These are phyloP conservation scores for Wickerhamiella azyma DNA, from an alignment of 805 yeast genomes.

Conservation along the genomic window DNA sequence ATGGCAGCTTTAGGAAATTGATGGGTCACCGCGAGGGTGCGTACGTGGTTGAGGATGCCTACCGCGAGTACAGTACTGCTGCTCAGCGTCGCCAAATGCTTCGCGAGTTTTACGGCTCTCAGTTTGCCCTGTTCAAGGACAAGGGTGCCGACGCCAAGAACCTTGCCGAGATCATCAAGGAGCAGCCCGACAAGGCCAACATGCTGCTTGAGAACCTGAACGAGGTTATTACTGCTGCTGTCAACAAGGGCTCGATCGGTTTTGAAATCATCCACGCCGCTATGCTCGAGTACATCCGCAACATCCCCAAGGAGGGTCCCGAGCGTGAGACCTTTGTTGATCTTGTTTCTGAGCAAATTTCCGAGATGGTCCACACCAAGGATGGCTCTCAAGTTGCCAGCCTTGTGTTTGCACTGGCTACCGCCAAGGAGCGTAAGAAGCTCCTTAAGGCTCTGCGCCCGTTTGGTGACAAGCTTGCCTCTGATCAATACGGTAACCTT, in stretches of 20 bases:
- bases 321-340: slow-evolving; percentile 75
- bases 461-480: slow-evolving; percentile 62
- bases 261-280: slow-evolving; percentile 94
- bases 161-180: slow-evolving; percentile 51
- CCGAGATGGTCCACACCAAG: slow-evolving; percentile 87
- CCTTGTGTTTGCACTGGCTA: slow-evolving; percentile 62
- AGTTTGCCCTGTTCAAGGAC: slow-evolving; percentile 80
- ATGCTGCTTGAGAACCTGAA: slow-evolving; percentile 60
- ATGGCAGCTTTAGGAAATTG: slow-evolving; percentile 78
- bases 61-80: slow-evolving; percentile 66
- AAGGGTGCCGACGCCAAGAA: slow-evolving; percentile 47
- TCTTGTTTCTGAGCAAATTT: slow-evolving; percentile 70
- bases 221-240: slow-evolving; percentile 78
- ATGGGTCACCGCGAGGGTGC: slow-evolving; percentile 98
- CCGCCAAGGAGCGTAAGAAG: slow-evolving; percentile 81
- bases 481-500: slow-evolving; percentile 73
- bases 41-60: slow-evolving; percentile 88
- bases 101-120: slow-evolving; percentile 94
- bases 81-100: slow-evolving; percentile 84
- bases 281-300: slow-evolving; percentile 73
- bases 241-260: slow-evolving; percentile 91
- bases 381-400: slow-evolving; percentile 92
- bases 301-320: slow-evolving; percentile 40
- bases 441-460: slow-evolving; percentile 59
- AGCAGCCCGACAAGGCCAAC: slow-evolving; percentile 63